Base-by-base conservation (phyloP, 257 asterid species). In the Jacaranda copaia region DNA sequence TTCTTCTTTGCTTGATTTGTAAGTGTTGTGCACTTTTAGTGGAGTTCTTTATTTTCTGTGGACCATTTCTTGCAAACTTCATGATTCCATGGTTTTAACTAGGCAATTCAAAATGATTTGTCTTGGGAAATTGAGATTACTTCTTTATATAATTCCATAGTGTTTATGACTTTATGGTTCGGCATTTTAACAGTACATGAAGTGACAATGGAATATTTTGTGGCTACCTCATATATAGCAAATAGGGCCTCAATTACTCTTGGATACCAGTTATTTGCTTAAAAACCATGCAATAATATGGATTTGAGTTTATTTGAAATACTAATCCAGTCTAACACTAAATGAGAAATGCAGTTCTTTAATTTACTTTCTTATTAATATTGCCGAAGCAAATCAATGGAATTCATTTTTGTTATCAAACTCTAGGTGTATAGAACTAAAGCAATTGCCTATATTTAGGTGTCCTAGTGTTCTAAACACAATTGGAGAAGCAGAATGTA, bases 181-280 rank as follows among this genome's bases (percentile, higher is more conserved):
- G 59, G 59, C 6, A 8, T 58, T 6, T 25, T 58, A 58, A 13
- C 61, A 55, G 61, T 15, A 1, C n/a, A n/a, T n/a, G 25, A 16
- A 4, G 32, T 18, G 32, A 32, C 5, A 15, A n/a, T 48, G 53
- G 15, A 53, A 20, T 14, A 53, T 6, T 8, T 58, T 58, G 9
- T 58, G 32, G 32, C 32, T 25, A 25, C 32, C 12, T 8, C 45
- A 46, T 45, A 32, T 48, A 32, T 48, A 2, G 60, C 60, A 25
- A 46, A 48, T 67, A 43, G 1, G 58, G 20, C 61, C 18, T 46
- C 43, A 68, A 68, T 25, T 25, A 32, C 48, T 38, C 53, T 36
- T 71, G 51, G 65, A 16, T 11, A 58, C 5, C 55, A n/a, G 53
- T 16, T 18, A 16, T 71, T 71, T 71, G 66, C 64, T 16, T 55